Base-by-base conservation (phyloP, 2,329 filamentous ascomycete species). In the Botrytis aclada region DNA sequence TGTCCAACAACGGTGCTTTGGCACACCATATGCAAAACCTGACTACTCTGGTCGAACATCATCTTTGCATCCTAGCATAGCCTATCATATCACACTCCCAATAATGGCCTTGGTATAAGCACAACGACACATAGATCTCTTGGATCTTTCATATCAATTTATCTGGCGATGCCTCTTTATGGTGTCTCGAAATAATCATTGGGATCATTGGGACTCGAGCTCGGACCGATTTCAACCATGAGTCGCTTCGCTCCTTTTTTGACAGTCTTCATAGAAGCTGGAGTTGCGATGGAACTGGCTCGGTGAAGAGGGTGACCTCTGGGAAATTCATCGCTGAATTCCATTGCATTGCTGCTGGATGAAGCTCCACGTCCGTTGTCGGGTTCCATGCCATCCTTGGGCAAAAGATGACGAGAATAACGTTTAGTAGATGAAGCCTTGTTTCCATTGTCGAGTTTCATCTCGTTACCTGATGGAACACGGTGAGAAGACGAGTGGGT, bases 131-230 rank as follows among this genome's bases (percentile, higher is more conserved):
- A 67, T 20, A 37, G 37, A 67, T 54, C 25, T 45, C 29, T 34
- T 67, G 1, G 22, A 54, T 29, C 32, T 39, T 56, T 32, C 45
- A 51, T 25, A 20, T 3, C 34, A 20, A n/a, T 29, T 63, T 9
- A 63, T 41, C 18, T 22, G 22, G 16, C 65, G n/a, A 67, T 5
- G 18, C 12, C 25, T 47, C 18, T 41, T 56, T 9, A 56, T 32
- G 65, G 65, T 56, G 65, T 67, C 37, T 41, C 34, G 47, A 56
- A 56, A 39, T 67, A 67, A n/a, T 56, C n/a, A 34, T 56, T 8
- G 10, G n/a, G 25, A 12, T 25, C 32, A 22, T 56, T 39, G 10
- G 47, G 65, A 10, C 65, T 67, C 20, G 65, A 56, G 14, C 47
- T 54, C 18, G 22, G 9, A 67, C 18, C n/a, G 8, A 32, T n/a